These are phyloP conservation scores for Jatropha curcas DNA, from an alignment of 345 rosid genomes.

Conservation along the genomic window DNA sequence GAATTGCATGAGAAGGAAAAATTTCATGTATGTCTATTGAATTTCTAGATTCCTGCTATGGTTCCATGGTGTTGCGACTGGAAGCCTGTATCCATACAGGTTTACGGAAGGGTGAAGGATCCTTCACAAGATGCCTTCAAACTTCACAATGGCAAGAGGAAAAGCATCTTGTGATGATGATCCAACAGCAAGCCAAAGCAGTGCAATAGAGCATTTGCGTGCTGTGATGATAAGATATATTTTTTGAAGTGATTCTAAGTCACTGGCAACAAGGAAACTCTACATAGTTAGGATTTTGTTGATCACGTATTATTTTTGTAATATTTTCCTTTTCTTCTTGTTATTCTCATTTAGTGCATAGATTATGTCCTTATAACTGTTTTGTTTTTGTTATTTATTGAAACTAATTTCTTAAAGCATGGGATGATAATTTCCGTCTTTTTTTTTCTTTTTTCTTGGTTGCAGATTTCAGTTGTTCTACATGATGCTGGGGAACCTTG, in stretches of 20 bases:
- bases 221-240: background rate
- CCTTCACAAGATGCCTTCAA: background rate
- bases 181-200: background rate
- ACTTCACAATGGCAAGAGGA: background rate
- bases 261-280: background rate
- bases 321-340: background rate
- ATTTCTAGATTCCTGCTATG: background rate
- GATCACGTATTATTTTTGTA: background rate
- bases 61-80: background rate
- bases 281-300: background rate
- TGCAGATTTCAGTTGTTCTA: constrained; percentile 78
- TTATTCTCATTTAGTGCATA: background rate
- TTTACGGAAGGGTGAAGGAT: background rate
- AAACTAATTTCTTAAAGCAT: background rate
- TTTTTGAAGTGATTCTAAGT: background rate
- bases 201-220: background rate
- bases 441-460: background rate
- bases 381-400: background rate
- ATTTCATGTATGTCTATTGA: too few relatives aligned
- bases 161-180: background rate
- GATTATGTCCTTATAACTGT: background rate
- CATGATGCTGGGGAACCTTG: constrained; percentile 78
- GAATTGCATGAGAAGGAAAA: too few relatives aligned
- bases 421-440: constrained; percentile 3
- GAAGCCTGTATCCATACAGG: background rate